A percentile compares a stretch with the other conserved stretches of the same genome.
Evolutionary conservation across 2,329 filamentous ascomycete species (phyloP).

Genomic region (Thelonectria olida): DNA sequence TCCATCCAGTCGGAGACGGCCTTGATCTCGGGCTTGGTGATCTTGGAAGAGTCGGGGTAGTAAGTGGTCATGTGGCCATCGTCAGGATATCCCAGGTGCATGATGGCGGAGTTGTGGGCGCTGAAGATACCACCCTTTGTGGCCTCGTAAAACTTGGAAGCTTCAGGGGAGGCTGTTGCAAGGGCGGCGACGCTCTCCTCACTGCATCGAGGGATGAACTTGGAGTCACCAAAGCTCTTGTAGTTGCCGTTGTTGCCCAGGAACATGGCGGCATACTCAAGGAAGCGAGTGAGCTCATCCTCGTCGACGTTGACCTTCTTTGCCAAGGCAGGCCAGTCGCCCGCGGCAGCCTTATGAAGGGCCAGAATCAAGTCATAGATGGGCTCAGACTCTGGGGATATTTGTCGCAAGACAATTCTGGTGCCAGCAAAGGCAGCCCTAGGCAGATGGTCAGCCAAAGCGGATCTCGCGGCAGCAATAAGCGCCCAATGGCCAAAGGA

Average conservation of each 20-base stretch:
- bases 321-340: conserved; percentile 76
- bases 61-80: conserved; percentile 83
- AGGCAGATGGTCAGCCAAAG: conserved; percentile 10
- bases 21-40: conserved; percentile 79
- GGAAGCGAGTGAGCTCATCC: conserved; percentile 72
- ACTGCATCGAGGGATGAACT: conserved; percentile 79
- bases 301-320: conserved; percentile 71
- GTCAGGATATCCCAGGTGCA: conserved; percentile 81
- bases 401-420: conserved; percentile 81
- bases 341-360: conserved; percentile 71
- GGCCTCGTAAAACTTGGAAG: conserved; percentile 71
- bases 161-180: conserved; percentile 67
- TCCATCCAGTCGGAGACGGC: conserved; percentile 78
- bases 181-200: conserved; percentile 72
- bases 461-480: neutral
- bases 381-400: conserved; percentile 81
- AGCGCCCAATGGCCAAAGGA: neutral
- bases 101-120: conserved; percentile 67
- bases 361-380: conserved; percentile 85
- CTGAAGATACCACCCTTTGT: conserved; percentile 79
- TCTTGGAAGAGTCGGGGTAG: conserved; percentile 78
- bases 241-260: conserved; percentile 86
- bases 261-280: conserved; percentile 82
- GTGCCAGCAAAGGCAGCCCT: conserved; percentile 82
- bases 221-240: conserved; percentile 86